Base-by-base conservation (phyloP, 2,329 filamentous ascomycete genomes). In the Fusarium devonianum region DNA sequence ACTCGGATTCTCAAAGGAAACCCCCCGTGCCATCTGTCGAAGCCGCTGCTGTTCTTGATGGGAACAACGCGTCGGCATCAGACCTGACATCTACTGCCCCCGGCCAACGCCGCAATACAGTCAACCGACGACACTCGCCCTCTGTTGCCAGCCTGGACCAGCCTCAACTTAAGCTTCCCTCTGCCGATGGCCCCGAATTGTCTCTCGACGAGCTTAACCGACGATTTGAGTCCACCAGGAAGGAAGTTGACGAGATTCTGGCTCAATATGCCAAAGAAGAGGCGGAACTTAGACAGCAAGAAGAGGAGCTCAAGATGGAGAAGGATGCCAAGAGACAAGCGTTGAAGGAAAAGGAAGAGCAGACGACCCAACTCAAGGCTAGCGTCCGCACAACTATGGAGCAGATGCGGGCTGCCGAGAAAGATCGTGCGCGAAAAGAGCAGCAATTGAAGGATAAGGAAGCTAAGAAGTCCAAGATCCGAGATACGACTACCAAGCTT, bases 271-370 rank as follows among this genome's bases (percentile, higher is more conserved):
- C 79, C 13, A 88, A 84, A 43, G 89, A 92, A 55, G 85, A 90
- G 46, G 83, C 84, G 26, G 89, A 93, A 41, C 85, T 84, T 50
- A 83, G 83, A 58, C 76, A 79, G n/a, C 73, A 83, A 41, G 74
- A 90, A 58, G 81, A 84, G 28, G 84, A 89, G 33, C 69, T 96
- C 22, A 84, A 87, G 44, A 85, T 85, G 49, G 90, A 96, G 64
- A 88, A 90, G 51, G 90, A 95, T 59, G 82, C 87, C 39, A 85
- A 96, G 69, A 87, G 83, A 64, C 86, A 87, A 54, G 81, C 86
- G 14, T 78, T 94, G 43, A 94, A 90, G 68, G 90, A 96, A 66
- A 96, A 95, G 70, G 93, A 97, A 58, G 91, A 95, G 65, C 89
- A 87, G 39, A 97, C 91, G 37, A 86, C 90, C 33, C 91, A 92